Evolutionary conservation across 495 filamentous ascomycete species (phyloP).

Genomic region (Aspergillus olivimuriae): DNA sequence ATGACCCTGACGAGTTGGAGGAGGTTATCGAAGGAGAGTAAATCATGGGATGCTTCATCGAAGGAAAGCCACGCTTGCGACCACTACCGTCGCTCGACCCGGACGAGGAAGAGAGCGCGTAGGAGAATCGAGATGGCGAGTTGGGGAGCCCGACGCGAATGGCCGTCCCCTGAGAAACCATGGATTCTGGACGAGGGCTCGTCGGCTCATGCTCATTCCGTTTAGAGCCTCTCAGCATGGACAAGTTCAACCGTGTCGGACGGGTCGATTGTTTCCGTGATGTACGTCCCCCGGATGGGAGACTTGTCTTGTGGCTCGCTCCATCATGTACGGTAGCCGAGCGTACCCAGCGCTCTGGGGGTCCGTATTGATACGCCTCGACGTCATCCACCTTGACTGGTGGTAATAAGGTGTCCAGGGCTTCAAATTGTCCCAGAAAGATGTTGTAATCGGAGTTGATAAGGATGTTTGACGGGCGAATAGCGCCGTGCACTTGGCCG

Average conservation of each 20-base stretch:
- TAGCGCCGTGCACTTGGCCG: constrained; percentile 68
- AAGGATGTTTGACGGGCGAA: constrained; percentile 77
- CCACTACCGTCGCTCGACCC: constrained; percentile 22
- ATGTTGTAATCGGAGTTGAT: constrained; percentile 66
- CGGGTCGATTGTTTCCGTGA: constrained; percentile 23
- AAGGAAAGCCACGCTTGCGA: constrained; percentile 18
- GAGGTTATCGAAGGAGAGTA: constrained; percentile 32
- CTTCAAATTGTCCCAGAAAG: constrained; percentile 67
- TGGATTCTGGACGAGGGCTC: constrained; percentile 25
- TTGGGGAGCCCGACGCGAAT: constrained; percentile 30
- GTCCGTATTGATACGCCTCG: constrained; percentile 81
- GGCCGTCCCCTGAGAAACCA: constrained; percentile 34
- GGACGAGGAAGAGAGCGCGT: constrained; percentile 34
- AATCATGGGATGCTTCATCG: constrained; percentile 24
- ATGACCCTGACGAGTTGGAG: constrained; percentile 25
- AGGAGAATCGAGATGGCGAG: constrained; percentile 33
- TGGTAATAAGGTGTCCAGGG: constrained; percentile 50
- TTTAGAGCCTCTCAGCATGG: constrained; percentile 17
- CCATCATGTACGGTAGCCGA: constrained; percentile 30
- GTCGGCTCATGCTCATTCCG: constrained; percentile 16
- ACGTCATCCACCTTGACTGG: constrained; percentile 54
- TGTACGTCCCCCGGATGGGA: constrained; percentile 46
- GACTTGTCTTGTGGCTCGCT: constrained; percentile 19
- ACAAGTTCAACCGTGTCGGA: constrained; percentile 16
- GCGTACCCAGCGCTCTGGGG: constrained; percentile 69